Evolutionary conservation across 225 moss, liverwort and hornwort genomes (phyloP).

Genomic region (Pseudoscleropodium purum): DNA sequence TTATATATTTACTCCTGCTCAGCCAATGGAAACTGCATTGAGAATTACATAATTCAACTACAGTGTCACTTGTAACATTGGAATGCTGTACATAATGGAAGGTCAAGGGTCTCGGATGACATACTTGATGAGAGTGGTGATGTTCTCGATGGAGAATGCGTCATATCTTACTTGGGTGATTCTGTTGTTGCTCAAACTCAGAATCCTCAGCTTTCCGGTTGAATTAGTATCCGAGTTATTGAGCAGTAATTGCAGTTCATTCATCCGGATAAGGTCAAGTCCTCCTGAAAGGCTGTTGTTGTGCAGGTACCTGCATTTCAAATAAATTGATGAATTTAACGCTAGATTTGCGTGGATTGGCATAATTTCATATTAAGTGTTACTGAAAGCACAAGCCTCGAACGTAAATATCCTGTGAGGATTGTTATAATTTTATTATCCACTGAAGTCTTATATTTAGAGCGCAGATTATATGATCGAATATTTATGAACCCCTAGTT

Average conservation of each 20-base stretch:
- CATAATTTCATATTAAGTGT: no score
- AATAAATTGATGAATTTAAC: background rate
- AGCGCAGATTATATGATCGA: background rate
- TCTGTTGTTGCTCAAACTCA: background rate
- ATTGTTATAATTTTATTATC: background rate
- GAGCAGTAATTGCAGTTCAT: background rate
- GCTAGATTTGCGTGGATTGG: background rate
- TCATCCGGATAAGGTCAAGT: background rate
- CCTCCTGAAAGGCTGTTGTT: background rate
- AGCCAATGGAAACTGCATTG: background rate
- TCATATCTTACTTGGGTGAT: background rate
- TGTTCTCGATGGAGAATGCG: background rate
- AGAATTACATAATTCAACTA: background rate
- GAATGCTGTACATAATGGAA: background rate
- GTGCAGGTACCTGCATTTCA: conserved; percentile 6
- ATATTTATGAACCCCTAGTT: background rate
- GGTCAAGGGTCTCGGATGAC: background rate
- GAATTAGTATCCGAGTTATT: background rate
- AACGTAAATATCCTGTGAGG: no score
- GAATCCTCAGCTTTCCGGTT: background rate
- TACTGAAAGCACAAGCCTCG: no score
- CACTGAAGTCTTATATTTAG: background rate
- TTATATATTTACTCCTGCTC: background rate
- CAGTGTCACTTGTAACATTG: background rate
- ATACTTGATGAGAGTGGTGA: conserved; percentile 1